These are phyloP conservation scores for Amanita polypyramis DNA, from an alignment of 768 basidiomycete species.

Conservation along the genomic window DNA sequence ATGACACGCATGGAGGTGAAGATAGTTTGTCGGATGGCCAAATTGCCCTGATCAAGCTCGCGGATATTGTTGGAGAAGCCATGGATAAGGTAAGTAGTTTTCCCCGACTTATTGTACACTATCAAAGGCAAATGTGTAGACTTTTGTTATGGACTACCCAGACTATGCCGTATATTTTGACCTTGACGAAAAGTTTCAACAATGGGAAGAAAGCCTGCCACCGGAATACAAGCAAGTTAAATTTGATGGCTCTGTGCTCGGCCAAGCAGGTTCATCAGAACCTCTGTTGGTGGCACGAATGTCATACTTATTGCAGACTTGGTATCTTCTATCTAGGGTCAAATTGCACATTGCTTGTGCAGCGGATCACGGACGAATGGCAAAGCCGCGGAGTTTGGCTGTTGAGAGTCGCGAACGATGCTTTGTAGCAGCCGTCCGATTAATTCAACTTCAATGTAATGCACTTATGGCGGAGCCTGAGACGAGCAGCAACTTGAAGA, in stretches of 20 bases:
- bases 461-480: slow-evolving; percentile 15
- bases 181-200: slow-evolving; percentile 30
- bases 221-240: slow-evolving; percentile 26
- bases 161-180: slow-evolving; percentile 26
- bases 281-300: slow-evolving; percentile 26
- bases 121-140: slow-evolving; percentile 14
- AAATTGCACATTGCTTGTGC: slow-evolving; percentile 35
- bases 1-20: slow-evolving; percentile 20
- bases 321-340: slow-evolving; percentile 34
- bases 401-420: slow-evolving; percentile 26
- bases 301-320: slow-evolving; percentile 32
- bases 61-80: slow-evolving; percentile 29
- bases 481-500: slow-evolving; percentile 12
- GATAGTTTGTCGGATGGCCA: slow-evolving; percentile 28
- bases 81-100: slow-evolving; percentile 25
- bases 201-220: slow-evolving; percentile 33
- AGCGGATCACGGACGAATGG: slow-evolving; percentile 21
- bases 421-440: slow-evolving; percentile 28
- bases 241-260: slow-evolving; percentile 16
- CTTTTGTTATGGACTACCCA: slow-evolving; percentile 24
- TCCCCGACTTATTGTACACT: neutral
- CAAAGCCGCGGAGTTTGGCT: slow-evolving; percentile 16
- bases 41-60: slow-evolving; percentile 24
- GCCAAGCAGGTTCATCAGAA: slow-evolving; percentile 20
- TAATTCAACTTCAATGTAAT: slow-evolving; percentile 33